Percentiles rank a stretch among this genome's conserved stretches.
Evolutionary conservation across 495 filamentous ascomycete species (phyloP).

Genomic region (Hypoxylon crocopeplum): DNA sequence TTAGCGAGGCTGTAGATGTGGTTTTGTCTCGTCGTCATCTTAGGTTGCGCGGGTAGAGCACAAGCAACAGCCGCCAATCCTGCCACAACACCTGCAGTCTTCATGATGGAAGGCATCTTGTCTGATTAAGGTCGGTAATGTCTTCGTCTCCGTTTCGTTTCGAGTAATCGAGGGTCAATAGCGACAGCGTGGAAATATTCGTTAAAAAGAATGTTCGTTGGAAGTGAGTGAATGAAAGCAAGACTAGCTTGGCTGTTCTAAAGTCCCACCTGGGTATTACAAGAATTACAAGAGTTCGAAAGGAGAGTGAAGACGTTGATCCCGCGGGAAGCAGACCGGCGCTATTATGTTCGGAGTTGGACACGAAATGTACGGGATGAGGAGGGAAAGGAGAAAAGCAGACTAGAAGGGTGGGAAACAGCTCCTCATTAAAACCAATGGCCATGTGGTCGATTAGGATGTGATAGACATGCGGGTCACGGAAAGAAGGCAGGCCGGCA

Average conservation of each 20-base stretch:
- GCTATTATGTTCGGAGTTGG: constrained; percentile 54
- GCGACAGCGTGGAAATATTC: constrained; percentile 22
- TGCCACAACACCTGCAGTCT: constrained; percentile 48
- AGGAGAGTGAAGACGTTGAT: constrained; percentile 53
- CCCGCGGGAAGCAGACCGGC: constrained; percentile 62
- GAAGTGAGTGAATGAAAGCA: constrained; percentile 40
- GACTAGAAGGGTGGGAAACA: constrained; percentile 46
- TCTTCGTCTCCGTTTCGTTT: constrained; percentile 40
- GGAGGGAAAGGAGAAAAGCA: constrained; percentile 36
- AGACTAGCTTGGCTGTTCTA: constrained; percentile 56
- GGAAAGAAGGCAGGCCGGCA: constrained; percentile 40
- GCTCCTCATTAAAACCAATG: constrained; percentile 39
- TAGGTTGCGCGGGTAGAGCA: constrained; percentile 54
- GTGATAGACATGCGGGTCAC: constrained; percentile 40
- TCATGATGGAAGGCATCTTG: constrained; percentile 57
- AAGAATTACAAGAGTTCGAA: constrained; percentile 49
- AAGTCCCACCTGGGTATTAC: constrained; percentile 52
- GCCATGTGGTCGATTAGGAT: constrained; percentile 20
- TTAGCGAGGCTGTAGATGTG: constrained; percentile 54
- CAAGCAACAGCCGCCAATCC: constrained; percentile 54
- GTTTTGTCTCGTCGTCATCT: constrained; percentile 48
- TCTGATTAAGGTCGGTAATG: constrained; percentile 34
- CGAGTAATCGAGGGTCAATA: constrained; percentile 9
- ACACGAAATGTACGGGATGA: constrained; percentile 46
- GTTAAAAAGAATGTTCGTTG: constrained; percentile 16